Evolutionary conservation across 148 eudicot genomes (phyloP), one percentile per base, ranked within the genome.

Genomic region (Drosera capensis): DNA sequence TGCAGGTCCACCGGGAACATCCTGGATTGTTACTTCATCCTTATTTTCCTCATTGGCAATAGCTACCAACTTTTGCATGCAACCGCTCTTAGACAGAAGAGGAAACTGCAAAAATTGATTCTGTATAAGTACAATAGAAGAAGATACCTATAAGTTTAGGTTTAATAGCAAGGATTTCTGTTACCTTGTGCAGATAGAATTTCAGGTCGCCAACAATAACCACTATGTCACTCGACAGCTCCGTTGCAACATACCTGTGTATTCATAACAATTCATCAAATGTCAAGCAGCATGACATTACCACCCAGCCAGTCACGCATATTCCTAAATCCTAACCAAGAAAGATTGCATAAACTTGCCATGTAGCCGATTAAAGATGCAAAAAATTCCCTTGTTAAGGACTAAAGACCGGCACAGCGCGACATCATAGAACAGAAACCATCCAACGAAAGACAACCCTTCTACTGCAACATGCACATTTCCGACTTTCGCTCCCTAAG

Each of bases 181-280:
- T n/a, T 68, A 90, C 97, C 95, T 90, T 90, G 53, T 90, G 97
- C 40, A 90, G 71, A 75, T 81, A 73, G 68, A 90, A 90, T 52
- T 73, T 90, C 52, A 78, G 75, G 24, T 78, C 87, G 29, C 65
- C 81, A 20, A 90, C 84, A 42, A 53, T 78, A 28, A 90, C 62
- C 35, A 78, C 77, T 46, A 84, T 63, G 54, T 90, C 97, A 22
- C 82, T 63, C 29, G 95, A 77, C 59, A 90, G 67, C 54, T 84
- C 97, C n/a, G 87, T 60, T 17, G 87, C 82, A 42, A 90, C 93
- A 70, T 67, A 80, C 73, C 97, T 90, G 82, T 36, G 72, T 18
- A 58, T n/a, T n/a, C n/a, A 34, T 4, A 34, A 9, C 38, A 34
- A 34, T 34, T 13, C n/a, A 13, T 34, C n/a, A 13, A 34, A 9